Base-by-base conservation (phyloP, 257 asterid species). In the Dorcoceras hygrometricum region DNA sequence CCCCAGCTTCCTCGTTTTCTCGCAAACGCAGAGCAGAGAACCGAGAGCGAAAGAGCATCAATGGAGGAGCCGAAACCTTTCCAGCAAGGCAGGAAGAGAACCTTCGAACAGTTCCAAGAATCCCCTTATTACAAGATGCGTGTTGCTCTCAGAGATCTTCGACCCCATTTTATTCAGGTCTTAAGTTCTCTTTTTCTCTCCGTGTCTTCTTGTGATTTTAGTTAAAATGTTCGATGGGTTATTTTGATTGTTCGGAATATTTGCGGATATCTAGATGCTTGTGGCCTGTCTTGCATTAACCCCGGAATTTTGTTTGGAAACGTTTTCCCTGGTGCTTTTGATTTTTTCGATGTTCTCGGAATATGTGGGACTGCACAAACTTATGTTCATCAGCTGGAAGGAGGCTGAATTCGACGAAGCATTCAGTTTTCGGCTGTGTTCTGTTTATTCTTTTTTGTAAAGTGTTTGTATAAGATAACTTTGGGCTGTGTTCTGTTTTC, bases 101-200 rank as follows among this genome's bases (percentile, higher is more conserved):
- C 89, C 63, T 81, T 81, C 23, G 85, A 86, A 34, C 71, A 69
- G 14, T 74, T 78, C 28, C 82, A 81, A 69, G 77, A 83, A 36
- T 68, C 93, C 53, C 89, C 93, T 23, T 77, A 79, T 75, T 85
- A 71, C 89, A 86, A 88, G 78, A 83, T 91, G 83, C 86, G 90
- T 20, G 72, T 79, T 25, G 66, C 77, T 73, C 71, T 91, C 68
- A 83, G 69, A 77, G 91, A 91, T 61, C 91, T 91, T 72, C 89
- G 95, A 6, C 96, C 96, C 34, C 86, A 80, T 81, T 80, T 91
- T 81, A 75, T 86, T 18, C 87, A 91, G 95, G 97, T 89, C 4
- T 29, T 22, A 18, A 16, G 12, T 26, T 27, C 58, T 58, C 2
- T 10, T 2, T 56, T 46, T 24, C 57, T 11, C 27, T 0, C 25